Evolutionary conservation across 2,329 filamentous ascomycete species (phyloP).

Genomic region (Monosporascus sp.): DNA sequence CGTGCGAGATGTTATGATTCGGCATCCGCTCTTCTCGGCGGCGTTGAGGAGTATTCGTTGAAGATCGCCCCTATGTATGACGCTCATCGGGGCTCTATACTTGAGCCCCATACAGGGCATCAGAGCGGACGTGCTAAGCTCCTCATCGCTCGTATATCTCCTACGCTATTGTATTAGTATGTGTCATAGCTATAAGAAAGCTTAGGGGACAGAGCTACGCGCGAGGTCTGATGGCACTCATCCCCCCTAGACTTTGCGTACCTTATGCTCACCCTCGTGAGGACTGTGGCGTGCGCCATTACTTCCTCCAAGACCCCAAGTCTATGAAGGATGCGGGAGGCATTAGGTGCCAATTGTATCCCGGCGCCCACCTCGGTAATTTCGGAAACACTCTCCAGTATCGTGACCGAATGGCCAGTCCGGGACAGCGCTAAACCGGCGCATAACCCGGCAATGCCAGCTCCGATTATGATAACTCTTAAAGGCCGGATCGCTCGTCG

Average conservation of each 20-base stretch:
- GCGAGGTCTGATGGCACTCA: not conserved
- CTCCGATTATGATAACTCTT: slow-evolving; percentile 28
- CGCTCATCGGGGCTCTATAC: slow-evolving; percentile 18
- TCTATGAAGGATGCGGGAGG: slow-evolving; percentile 21
- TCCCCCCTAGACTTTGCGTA: slow-evolving; percentile 4
- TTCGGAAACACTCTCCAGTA: slow-evolving; percentile 28
- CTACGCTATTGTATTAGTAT: slow-evolving; percentile 1
- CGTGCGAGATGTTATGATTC: slow-evolving; percentile 14
- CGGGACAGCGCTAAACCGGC: slow-evolving; percentile 32
- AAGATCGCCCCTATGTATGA: slow-evolving; percentile 23
- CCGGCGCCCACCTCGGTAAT: slow-evolving; percentile 34
- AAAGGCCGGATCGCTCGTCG: slow-evolving; percentile 8
- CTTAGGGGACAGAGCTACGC: slow-evolving; percentile 1
- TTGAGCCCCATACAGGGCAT: slow-evolving; percentile 7
- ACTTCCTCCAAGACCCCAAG: slow-evolving; percentile 24
- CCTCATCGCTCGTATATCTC: slow-evolving; percentile 19
- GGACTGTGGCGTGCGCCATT: slow-evolving; percentile 13
- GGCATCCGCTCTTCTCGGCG: slow-evolving; percentile 12
- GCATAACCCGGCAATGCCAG: slow-evolving; percentile 37
- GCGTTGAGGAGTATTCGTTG: slow-evolving; percentile 16
- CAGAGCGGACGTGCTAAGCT: slow-evolving; percentile 15
- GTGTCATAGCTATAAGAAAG: not conserved
- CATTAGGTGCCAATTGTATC: slow-evolving; percentile 33
- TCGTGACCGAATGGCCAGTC: slow-evolving; percentile 11
- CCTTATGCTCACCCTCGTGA: slow-evolving; percentile 25